phyloP scores from a whole-genome alignment of 441 rosid genomes.

The Erysimum cheiri region DNA sequence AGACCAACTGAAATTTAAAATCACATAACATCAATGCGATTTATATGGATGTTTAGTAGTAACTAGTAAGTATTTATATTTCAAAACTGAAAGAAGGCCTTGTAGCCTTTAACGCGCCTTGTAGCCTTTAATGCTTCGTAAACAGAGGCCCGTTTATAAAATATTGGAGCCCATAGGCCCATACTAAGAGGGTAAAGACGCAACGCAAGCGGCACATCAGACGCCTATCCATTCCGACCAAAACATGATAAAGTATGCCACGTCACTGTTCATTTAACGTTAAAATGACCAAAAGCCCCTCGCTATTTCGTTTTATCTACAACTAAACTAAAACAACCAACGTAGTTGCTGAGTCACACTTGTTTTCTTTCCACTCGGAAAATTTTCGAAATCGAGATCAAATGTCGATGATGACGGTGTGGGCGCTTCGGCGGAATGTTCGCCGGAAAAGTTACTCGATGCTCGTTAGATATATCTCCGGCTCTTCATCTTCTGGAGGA shows the following conservation, averaged over 20 bases:
- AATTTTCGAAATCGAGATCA: constrained; percentile 16
- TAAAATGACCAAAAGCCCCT: constrained; percentile 27
- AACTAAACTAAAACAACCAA: neutral
- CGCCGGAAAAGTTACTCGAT: constrained; percentile 41
- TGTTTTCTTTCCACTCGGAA: constrained; percentile 11
- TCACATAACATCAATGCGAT: neutral
- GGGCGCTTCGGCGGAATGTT: constrained; percentile 57
- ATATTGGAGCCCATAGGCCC: constrained; percentile 18
- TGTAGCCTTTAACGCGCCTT: too few relatives aligned
- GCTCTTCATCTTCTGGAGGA: constrained; percentile 15
- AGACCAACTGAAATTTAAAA: neutral
- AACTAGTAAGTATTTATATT: neutral
- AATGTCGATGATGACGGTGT: constrained; percentile 61
- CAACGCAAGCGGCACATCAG: constrained; percentile 46
- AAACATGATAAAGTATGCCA: constrained; percentile 25
- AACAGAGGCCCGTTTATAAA: constrained; percentile 14
- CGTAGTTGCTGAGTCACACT: constrained; percentile 35
- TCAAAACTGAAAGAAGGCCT: constrained; percentile 2
- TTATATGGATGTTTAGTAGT: neutral
- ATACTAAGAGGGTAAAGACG: constrained; percentile 30
- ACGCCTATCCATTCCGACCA: constrained; percentile 38
- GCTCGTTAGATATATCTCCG: constrained; percentile 44
- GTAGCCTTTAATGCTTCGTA: neutral
- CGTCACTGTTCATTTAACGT: neutral
- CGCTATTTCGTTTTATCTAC: constrained; percentile 3